Base-by-base conservation (phyloP, 768 basidiomycete genomes). In the Boletus rex-veris region DNA sequence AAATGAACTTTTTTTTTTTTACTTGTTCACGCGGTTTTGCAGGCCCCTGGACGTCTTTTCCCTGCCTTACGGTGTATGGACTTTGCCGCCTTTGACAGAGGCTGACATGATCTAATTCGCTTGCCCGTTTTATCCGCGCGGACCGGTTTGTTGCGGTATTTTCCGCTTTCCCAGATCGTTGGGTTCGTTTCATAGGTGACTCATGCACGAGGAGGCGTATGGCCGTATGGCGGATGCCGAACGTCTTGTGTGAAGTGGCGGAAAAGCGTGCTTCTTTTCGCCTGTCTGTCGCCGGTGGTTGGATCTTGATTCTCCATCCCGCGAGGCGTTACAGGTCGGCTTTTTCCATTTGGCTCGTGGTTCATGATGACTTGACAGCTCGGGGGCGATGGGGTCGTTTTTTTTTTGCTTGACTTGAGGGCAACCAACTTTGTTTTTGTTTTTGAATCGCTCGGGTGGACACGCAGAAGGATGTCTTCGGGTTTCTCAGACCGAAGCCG, bases 251-350 rank as follows among this genome's bases (percentile, higher is more conserved):
- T 47, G 54, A 41, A 12, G 46, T 36, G 24, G 42, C 42, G 6
- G 50, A 33, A 30, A 21, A 21, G 31, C 41, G 18, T 42, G 46
- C 12, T 10, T n/a, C 12, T 30, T 28, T 8, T 28, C 28, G 28
- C 28, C 28, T 28, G 28, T 28, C 28, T 28, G 28, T 28, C 28
- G 28, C 28, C 28, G 7, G n/a, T 16, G 35, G 19, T 12, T 16
- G 12, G 18, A 37, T 45, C 26, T 39, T n/a, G 52, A 37, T 48
- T 12, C 11, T 26, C 9, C 40, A 36, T 43, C 40, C 40, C 39
- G 55, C 44, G 40, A 56, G 28, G 30, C 31, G 45, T 45, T 50
- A 37, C 31, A 38, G 8, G 42, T 49, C 53, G 58, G 53, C 24
- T 35, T 49, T 46, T 43, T 18, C 52, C 49, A 40, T 40, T 43